phyloP scores from a whole-genome alignment of 352 stramenopile species.

The Globisporangium canariense region DNA sequence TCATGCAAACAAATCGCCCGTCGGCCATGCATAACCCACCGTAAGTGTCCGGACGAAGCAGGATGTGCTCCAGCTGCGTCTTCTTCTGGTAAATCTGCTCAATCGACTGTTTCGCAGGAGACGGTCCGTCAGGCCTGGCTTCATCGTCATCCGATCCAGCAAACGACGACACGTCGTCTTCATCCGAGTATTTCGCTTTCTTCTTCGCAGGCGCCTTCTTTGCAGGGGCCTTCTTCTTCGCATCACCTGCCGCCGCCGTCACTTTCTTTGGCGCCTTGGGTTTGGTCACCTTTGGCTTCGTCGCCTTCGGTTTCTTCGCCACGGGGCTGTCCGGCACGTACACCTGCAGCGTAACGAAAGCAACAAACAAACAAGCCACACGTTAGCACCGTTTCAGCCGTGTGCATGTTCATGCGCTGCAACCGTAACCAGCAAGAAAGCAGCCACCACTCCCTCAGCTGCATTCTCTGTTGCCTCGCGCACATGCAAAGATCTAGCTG shows the following conservation, averaged over 20 bases:
- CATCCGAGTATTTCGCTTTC: conserved; percentile 31
- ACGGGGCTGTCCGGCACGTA: conserved; percentile 18
- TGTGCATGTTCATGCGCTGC: background rate
- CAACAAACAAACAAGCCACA: background rate
- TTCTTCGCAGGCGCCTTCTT: conserved; percentile 48
- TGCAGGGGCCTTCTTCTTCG: conserved; percentile 28
- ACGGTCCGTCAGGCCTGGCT: conserved; percentile 17
- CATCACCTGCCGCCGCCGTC: conserved; percentile 11
- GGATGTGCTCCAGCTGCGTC: conserved; percentile 97
- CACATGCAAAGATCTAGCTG: background rate
- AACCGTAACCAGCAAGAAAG: background rate
- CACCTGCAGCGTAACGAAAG: conserved; percentile 4
- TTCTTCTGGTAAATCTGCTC: conserved; percentile 98
- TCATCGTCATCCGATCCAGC: conserved; percentile 37
- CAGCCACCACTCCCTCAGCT: background rate
- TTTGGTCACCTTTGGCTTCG: conserved; percentile 18
- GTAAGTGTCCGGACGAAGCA: conserved; percentile 97
- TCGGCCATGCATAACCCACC: conserved; percentile 45
- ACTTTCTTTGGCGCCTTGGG: conserved; percentile 32
- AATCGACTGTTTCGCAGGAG: conserved; percentile 59
- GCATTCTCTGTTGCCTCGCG: too few species aligned
- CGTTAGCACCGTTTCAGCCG: too few species aligned
- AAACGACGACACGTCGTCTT: conserved; percentile 25
- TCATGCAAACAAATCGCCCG: background rate
- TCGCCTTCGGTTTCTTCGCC: conserved; percentile 13